These are phyloP conservation scores for Geotrichum bryndzae DNA, from an alignment of 1,139 yeast genomes.

Conservation along the genomic window DNA sequence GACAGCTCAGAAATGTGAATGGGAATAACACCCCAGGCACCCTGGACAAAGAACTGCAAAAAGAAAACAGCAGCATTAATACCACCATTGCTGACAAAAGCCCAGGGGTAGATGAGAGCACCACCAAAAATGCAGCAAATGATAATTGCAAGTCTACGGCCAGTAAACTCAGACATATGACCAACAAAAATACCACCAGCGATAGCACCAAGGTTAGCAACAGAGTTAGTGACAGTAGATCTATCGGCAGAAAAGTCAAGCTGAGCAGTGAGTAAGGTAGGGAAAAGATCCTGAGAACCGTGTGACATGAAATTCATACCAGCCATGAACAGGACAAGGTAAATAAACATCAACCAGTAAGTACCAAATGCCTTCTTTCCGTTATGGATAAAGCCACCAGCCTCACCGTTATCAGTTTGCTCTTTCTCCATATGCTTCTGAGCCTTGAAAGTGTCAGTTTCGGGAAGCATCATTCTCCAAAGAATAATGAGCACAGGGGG, in stretches of 20 bases:
- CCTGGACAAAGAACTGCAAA: conserved; percentile 76
- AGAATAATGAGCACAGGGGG: conserved; percentile 51
- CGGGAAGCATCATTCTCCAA: conserved; percentile 54
- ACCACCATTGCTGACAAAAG: conserved; percentile 48
- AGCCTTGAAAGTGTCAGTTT: conserved; percentile 50
- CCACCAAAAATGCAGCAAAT: conserved; percentile 62
- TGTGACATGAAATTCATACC: conserved; percentile 67
- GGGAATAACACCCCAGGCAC: conserved; percentile 85
- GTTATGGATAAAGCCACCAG: conserved; percentile 27
- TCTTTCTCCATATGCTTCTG: conserved; percentile 25
- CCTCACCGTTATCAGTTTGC: conserved; percentile 51
- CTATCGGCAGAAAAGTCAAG: conserved; percentile 46
- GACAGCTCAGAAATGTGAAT: conserved; percentile 70
- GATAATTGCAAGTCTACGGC: conserved; percentile 54
- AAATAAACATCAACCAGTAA: conserved; percentile 41
- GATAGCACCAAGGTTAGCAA: conserved; percentile 67
- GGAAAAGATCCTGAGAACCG: conserved; percentile 69
- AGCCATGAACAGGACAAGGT: conserved; percentile 53
- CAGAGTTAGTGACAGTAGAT: conserved; percentile 60
- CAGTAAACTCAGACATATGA: conserved; percentile 53
- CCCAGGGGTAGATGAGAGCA: conserved; percentile 69
- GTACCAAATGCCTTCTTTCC: conserved; percentile 30
- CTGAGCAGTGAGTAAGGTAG: conserved; percentile 55
- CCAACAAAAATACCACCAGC: conserved; percentile 60
- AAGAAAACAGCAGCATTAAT: conserved; percentile 75